Evolutionary conservation across 768 basidiomycete genomes (phyloP).

Genomic region (Mycena galericulata): DNA sequence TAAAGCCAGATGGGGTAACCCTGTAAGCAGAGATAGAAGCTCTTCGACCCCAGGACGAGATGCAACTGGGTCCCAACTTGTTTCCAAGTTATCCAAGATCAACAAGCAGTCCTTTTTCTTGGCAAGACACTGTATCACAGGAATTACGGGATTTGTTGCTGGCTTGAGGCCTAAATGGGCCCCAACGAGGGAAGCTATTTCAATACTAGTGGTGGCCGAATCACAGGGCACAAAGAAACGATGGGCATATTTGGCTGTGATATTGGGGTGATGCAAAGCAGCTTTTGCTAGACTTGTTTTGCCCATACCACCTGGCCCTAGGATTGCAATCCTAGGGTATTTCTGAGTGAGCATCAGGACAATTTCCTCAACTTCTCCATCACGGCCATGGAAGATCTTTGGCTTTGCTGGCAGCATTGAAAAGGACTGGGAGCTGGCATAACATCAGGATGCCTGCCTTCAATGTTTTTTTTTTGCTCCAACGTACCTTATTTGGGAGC

Average conservation of each 20-base stretch:
- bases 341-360: not conserved
- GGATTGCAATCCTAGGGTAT: not conserved
- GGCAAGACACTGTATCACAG: not conserved
- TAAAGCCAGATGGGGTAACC: not conserved
- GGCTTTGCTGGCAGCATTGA: not conserved
- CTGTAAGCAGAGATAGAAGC: not conserved
- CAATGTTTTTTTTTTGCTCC: too few relatives aligned
- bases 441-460: too few relatives aligned
- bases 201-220: not conserved
- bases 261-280: not conserved
- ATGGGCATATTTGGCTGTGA: not conserved
- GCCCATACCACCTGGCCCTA: slow-evolving; percentile 1
- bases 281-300: slow-evolving; percentile 1
- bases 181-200: slow-evolving; percentile 7
- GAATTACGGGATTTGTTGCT: not conserved
- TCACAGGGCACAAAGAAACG: slow-evolving; percentile 24
- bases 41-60: not conserved
- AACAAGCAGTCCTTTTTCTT: not conserved
- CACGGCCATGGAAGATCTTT: slow-evolving; percentile 10
- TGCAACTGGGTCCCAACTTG: not conserved
- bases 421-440: not conserved
- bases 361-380: not conserved
- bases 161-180: slow-evolving; percentile 10
- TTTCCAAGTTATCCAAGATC: slow-evolving; percentile 12
- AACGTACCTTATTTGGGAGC: too few relatives aligned